Percentiles rank a stretch among this genome's conserved stretches.
These are phyloP conservation scores for Terana coerulea DNA, from an alignment of 768 basidiomycete species.

Conservation along the genomic window DNA sequence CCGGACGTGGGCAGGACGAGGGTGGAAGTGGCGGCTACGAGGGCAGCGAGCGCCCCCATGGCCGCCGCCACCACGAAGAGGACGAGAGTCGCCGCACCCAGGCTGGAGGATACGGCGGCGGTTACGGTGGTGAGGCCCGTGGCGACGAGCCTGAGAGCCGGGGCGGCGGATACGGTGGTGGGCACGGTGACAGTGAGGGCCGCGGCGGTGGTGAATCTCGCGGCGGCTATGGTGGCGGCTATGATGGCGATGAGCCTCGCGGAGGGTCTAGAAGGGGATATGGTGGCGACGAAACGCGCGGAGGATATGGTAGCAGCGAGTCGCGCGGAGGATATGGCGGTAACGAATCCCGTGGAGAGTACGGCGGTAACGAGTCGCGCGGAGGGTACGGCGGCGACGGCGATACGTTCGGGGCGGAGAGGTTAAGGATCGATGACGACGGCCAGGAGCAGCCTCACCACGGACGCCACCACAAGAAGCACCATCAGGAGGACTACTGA, in stretches of 20 bases:
- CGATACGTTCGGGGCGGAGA: constrained; percentile 52
- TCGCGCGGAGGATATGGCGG: constrained; percentile 12
- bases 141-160: constrained; percentile 7
- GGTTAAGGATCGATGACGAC: constrained; percentile 37
- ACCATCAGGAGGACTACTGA: constrained; percentile 6
- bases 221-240: constrained; percentile 12
- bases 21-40: constrained; percentile 1
- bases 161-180: constrained; percentile 6
- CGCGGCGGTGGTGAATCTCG: constrained; percentile 3
- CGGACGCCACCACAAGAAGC: constrained; percentile 12
- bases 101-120: constrained; percentile 6
- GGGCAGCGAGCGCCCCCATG: neutral
- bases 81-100: constrained; percentile 3
- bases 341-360: neutral
- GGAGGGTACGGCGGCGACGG: constrained; percentile 19
- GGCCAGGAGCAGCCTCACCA: constrained; percentile 28
- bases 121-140: neutral
- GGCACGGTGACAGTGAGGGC: constrained; percentile 5
- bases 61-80: neutral
- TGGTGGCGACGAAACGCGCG: neutral
- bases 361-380: constrained; percentile 12
- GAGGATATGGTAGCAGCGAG: constrained; percentile 10
- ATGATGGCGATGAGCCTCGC: neutral
- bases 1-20: neutral
- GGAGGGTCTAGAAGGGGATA: neutral